phyloP scores from a whole-genome alignment of 306 rosid species.

The Dalbergia cochinchinensis region DNA sequence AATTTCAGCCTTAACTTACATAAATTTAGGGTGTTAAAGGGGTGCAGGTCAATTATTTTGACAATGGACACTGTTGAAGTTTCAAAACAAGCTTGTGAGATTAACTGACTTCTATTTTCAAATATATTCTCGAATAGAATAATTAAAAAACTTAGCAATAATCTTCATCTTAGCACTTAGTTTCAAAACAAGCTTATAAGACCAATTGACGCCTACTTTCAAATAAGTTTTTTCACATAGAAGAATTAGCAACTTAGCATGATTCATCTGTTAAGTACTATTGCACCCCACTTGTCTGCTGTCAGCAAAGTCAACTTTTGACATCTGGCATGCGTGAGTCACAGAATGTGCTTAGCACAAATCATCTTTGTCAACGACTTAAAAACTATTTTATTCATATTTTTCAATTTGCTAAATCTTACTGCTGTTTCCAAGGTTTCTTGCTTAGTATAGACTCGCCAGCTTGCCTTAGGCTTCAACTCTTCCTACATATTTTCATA shows the following conservation, averaged over 20 bases:
- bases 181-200: background rate
- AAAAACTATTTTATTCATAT: background rate
- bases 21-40: constrained; percentile 17
- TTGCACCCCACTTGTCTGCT: constrained; percentile 33
- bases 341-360: constrained; percentile 36
- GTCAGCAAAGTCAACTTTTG: constrained; percentile 59
- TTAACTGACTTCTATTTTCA: constrained; percentile 2
- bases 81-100: constrained; percentile 26
- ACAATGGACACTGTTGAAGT: background rate
- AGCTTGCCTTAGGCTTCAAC: constrained; percentile 22
- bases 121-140: constrained; percentile 4
- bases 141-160: constrained; percentile 15
- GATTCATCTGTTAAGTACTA: background rate
- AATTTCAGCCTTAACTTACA: background rate
- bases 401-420: constrained; percentile 1
- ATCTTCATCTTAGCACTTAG: background rate
- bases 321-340: constrained; percentile 44
- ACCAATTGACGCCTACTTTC: background rate
- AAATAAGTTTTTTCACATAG: background rate
- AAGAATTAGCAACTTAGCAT: constrained; percentile 27
- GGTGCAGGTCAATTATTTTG: background rate
- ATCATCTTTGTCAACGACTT: background rate
- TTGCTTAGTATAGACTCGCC: constrained; percentile 27
- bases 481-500: background rate
- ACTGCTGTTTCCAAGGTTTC: constrained; percentile 1